Base-by-base conservation (phyloP, 2,329 filamentous ascomycete genomes). In the Cercospora beticola region DNA sequence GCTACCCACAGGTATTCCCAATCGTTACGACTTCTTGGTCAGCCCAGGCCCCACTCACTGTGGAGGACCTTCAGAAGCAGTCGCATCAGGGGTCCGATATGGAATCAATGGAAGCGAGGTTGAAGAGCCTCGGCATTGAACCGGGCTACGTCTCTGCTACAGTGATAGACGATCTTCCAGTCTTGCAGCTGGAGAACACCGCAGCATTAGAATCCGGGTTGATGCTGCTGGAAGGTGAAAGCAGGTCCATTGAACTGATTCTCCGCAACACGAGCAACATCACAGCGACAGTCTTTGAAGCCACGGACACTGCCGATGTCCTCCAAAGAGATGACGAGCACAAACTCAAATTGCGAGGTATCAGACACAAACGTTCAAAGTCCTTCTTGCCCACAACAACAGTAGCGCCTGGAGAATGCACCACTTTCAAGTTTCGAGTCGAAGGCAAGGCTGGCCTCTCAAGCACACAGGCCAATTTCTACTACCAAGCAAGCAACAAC, bases 201-300 rank as follows among this genome's bases (percentile, higher is more conserved):
- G 92, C 90, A 12, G 84, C 97, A 1, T 88, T 91, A 0, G 94
- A 97, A 76, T 92, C 91, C 23, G 92, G 93, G 9, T 83, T 97
- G 40, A 97, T 97, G 93, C 86, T 99, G 10, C 84, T 99, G 5
- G 94, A 98, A 81, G 95, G 95, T 54, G 94, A 99, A 79, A 87
- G 86, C 23, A 90, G 89, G 73, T 83, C 84, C 0, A 96, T 98
- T 76, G 90, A 87, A 0, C 86, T 97, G 16, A 94, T 91, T 0
- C 82, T 98, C 14, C 87, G 91, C 72, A 99, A 99, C 72, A 83
- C 88, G 8, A 95, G 93, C 0, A 78, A 84, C 0, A 93, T 90
- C 1, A 84, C 92, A 1, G 92, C 92, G 1, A 92, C 97, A 76
- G 90, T 98, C 3, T 76, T 76, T 28, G 73, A 76, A 18, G 70